These are phyloP conservation scores for Penicillium corylophilum DNA, from an alignment of 2,329 filamentous ascomycete species.

Conservation along the genomic window DNA sequence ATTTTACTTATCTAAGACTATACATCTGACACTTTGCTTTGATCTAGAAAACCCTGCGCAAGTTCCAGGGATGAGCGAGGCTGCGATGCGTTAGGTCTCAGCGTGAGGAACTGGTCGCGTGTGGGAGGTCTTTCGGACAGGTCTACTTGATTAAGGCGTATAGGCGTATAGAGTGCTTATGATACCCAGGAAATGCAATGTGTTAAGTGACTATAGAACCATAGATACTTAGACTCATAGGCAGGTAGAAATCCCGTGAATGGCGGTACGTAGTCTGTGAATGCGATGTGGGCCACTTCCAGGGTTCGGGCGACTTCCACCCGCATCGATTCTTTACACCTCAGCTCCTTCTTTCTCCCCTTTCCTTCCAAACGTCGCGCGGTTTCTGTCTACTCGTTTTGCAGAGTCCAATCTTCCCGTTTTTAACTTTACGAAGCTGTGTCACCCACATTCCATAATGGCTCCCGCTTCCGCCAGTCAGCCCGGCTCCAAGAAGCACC, in stretches of 20 bases:
- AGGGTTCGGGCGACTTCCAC: slow-evolving; percentile 34
- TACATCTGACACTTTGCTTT: slow-evolving; percentile 4
- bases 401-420: slow-evolving; percentile 7
- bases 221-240: too few species aligned
- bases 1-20: neutral
- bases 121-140: neutral
- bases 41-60: slow-evolving; percentile 61
- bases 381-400: slow-evolving; percentile 9
- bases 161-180: slow-evolving; percentile 5
- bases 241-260: too few species aligned
- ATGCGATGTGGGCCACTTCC: slow-evolving; percentile 23
- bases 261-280: neutral
- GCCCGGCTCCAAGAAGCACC: slow-evolving; percentile 62
- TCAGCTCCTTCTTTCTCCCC: slow-evolving; percentile 6
- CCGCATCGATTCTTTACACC: slow-evolving; percentile 29
- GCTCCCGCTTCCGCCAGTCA: slow-evolving; percentile 56
- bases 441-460: slow-evolving; percentile 51
- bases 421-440: slow-evolving; percentile 17
- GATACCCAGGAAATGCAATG: slow-evolving; percentile 17
- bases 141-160: slow-evolving; percentile 10
- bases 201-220: neutral
- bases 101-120: neutral
- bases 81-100: neutral
- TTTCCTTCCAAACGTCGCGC: slow-evolving; percentile 7
- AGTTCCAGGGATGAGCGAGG: slow-evolving; percentile 62